phyloP scores from a whole-genome alignment of 164 flowering plant genomes.

The Vitis cinerea region DNA sequence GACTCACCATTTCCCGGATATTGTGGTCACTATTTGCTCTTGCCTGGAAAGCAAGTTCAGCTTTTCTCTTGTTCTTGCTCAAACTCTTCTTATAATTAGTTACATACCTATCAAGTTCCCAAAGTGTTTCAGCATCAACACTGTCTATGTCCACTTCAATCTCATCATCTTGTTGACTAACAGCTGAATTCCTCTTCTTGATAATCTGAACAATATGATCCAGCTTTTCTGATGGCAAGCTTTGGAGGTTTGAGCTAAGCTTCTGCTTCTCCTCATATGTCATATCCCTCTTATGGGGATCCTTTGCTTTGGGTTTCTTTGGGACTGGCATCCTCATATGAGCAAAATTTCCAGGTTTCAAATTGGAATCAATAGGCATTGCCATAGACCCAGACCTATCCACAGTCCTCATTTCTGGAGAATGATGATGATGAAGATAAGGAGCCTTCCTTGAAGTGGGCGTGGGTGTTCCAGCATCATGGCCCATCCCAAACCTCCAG shows the following conservation, averaged over 20 bases:
- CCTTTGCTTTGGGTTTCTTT: constrained; percentile 66
- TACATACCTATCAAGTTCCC: constrained; percentile 90
- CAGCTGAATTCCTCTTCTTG: constrained; percentile 65
- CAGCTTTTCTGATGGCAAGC: constrained; percentile 73
- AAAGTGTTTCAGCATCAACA: constrained; percentile 81
- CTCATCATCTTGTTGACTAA: constrained; percentile 76
- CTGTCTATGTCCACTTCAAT: constrained; percentile 87
- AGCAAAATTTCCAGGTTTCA: constrained; percentile 20
- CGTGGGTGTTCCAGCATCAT: constrained; percentile 30
- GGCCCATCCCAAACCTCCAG: constrained; percentile 21
- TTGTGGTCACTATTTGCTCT: constrained; percentile 27
- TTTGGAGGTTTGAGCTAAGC: constrained; percentile 65
- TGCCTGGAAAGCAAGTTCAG: constrained; percentile 46
- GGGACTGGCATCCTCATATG: constrained; percentile 36
- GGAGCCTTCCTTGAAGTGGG: constrained; percentile 37
- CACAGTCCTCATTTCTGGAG: constrained; percentile 31
- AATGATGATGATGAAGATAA: constrained; percentile 15
- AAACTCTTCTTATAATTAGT: constrained; percentile 60
- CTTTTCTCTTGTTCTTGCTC: constrained; percentile 60
- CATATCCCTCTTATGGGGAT: constrained; percentile 67
- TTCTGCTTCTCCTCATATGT: constrained; percentile 83
- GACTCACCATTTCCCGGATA: constrained; percentile 27
- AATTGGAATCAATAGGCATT: constrained; percentile 27
- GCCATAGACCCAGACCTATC: constrained; percentile 47
- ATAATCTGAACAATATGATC: constrained; percentile 80